Percentiles rank a stretch among this genome's conserved stretches.
These are phyloP conservation scores for Yarrowia osloensis DNA, from an alignment of 805 yeast species.

Conservation along the genomic window DNA sequence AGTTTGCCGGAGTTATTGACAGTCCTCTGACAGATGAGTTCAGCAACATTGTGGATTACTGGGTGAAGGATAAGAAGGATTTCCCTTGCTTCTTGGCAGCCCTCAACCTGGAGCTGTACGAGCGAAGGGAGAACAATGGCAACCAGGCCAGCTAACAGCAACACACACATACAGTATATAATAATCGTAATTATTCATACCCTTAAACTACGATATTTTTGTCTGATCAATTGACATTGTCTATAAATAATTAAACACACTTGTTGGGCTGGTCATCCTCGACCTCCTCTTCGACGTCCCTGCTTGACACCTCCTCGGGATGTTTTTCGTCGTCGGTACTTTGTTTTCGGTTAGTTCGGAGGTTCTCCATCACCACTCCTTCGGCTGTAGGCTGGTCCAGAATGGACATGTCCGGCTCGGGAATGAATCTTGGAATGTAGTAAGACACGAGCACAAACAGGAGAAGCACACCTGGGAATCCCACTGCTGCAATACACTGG, in stretches of 20 bases:
- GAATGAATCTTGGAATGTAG: slow-evolving; percentile 64
- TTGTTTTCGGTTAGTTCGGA: slow-evolving; percentile 31
- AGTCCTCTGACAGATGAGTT: slow-evolving; percentile 44
- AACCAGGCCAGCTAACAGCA: slow-evolving; percentile 11
- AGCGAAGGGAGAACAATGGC: slow-evolving; percentile 40
- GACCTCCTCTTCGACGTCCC: neutral
- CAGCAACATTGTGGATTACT: slow-evolving; percentile 59
- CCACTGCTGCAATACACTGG: slow-evolving; percentile 86
- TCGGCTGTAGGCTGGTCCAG: slow-evolving; percentile 62
- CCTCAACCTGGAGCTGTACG: slow-evolving; percentile 65
- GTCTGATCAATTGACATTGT: neutral
- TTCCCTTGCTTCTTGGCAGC: slow-evolving; percentile 80
- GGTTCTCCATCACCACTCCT: slow-evolving; percentile 44
- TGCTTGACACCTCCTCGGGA: neutral
- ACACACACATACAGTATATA: neutral
- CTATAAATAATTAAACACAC: slow-evolving; percentile 1
- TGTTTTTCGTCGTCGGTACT: slow-evolving; percentile 10
- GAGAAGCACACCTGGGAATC: slow-evolving; percentile 84
- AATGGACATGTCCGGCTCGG: slow-evolving; percentile 56
- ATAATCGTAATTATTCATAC: too few species aligned
- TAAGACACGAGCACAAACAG: slow-evolving; percentile 63
- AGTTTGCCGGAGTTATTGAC: slow-evolving; percentile 47
- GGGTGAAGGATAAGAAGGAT: slow-evolving; percentile 69
- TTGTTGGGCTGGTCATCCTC: neutral
- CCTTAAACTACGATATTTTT: neutral